Evolutionary conservation across 129 eudicot genomes (phyloP).

Genomic region (Lonicera japonica): DNA sequence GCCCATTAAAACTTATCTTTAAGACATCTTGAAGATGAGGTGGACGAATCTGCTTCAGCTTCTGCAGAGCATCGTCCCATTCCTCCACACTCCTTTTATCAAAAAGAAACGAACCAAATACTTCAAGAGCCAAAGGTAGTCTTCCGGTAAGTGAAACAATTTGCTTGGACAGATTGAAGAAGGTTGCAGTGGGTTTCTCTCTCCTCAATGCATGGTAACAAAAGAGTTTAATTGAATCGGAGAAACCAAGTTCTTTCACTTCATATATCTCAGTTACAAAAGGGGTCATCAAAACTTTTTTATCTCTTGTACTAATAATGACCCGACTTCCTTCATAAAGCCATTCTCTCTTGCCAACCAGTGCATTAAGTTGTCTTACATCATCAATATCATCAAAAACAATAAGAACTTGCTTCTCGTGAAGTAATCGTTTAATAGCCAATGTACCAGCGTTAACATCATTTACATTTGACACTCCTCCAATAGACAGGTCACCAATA

Average conservation of each 20-base stretch:
- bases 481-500: slow-evolving; percentile 1
- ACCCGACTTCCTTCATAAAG: slow-evolving; percentile 27
- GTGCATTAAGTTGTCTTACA: slow-evolving; percentile 5
- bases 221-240: slow-evolving; percentile 19
- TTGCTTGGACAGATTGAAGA: neutral
- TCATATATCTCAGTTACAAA: slow-evolving; percentile 8
- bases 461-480: neutral
- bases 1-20: slow-evolving; percentile 41
- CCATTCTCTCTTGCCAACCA: slow-evolving; percentile 14
- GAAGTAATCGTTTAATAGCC: slow-evolving; percentile 5
- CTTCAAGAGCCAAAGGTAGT: slow-evolving; percentile 30
- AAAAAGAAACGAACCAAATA: slow-evolving; percentile 22
- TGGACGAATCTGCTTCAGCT: slow-evolving; percentile 18
- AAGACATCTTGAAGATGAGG: slow-evolving; percentile 21
- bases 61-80: slow-evolving; percentile 19
- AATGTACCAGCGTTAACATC: neutral
- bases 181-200: slow-evolving; percentile 17
- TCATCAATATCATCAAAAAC: slow-evolving; percentile 28
- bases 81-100: slow-evolving; percentile 16
- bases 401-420: slow-evolving; percentile 7
- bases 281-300: slow-evolving; percentile 1
- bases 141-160: slow-evolving; percentile 23
- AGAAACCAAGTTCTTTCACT: slow-evolving; percentile 8
- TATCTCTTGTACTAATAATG: slow-evolving; percentile 19
- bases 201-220: slow-evolving; percentile 26